Evolutionary conservation across 352 stramenopile species (phyloP).

Genomic region (Elongisporangium undulatum): DNA sequence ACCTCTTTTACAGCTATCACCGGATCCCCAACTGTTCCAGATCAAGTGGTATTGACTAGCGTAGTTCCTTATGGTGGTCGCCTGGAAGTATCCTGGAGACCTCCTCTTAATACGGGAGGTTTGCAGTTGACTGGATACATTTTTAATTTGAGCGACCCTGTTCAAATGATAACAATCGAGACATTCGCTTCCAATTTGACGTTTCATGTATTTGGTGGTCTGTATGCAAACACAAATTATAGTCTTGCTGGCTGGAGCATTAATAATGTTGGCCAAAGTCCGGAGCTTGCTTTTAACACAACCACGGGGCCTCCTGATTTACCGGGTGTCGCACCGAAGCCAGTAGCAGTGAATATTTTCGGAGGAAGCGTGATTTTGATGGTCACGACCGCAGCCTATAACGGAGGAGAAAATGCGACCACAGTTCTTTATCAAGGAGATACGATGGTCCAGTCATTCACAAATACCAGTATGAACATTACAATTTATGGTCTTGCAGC

Average conservation of each 20-base stretch:
- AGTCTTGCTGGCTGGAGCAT: slow-evolving; percentile 12
- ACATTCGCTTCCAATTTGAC: slow-evolving; percentile 1
- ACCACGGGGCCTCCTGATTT: slow-evolving; percentile 15
- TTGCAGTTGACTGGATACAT: slow-evolving; percentile 24
- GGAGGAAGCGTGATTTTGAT: slow-evolving; percentile 20
- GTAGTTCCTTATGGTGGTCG: slow-evolving; percentile 30
- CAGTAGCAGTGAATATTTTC: slow-evolving; percentile 11
- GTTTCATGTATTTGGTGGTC: slow-evolving; percentile 10
- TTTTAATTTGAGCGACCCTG: slow-evolving; percentile 6
- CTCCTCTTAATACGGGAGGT: slow-evolving; percentile 37
- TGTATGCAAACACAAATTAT: slow-evolving; percentile 22
- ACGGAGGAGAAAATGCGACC: slow-evolving; percentile 29
- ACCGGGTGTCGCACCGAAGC: slow-evolving; percentile 13
- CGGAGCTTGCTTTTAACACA: slow-evolving; percentile 3
- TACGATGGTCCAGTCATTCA: slow-evolving; percentile 18
- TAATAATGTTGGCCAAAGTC: slow-evolving; percentile 20
- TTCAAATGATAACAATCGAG: slow-evolving; percentile 6
- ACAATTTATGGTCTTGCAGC: slow-evolving; percentile 32
- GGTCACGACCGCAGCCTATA: slow-evolving; percentile 22
- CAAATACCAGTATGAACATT: slow-evolving; percentile 4
- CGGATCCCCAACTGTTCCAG: slow-evolving; percentile 16
- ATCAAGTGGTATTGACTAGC: slow-evolving; percentile 14
- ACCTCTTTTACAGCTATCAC: slow-evolving; percentile 10
- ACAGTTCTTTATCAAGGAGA: slow-evolving; percentile 25
- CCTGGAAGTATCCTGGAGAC: slow-evolving; percentile 35